Percentiles rank a stretch among this genome's conserved stretches.
phyloP scores from a whole-genome alignment of 1,284 basidiomycete genomes.

The Apiotrichum brassicae region DNA sequence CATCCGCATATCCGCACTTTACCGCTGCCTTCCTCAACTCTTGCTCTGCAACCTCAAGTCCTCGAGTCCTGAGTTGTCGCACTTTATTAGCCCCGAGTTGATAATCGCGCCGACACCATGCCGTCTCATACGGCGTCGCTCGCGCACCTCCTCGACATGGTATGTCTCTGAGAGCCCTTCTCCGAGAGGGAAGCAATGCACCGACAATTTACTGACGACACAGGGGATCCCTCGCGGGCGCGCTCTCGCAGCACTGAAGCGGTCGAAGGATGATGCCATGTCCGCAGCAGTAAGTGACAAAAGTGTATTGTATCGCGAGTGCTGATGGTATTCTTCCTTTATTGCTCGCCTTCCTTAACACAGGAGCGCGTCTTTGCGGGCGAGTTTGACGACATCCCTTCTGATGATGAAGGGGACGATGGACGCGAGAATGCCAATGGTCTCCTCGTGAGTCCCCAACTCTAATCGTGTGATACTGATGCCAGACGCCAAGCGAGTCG shows the following conservation, averaged over 20 bases:
- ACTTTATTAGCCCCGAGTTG: no score
- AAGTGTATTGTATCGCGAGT: no score
- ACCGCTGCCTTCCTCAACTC: no score
- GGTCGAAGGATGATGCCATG: conserved; percentile 72
- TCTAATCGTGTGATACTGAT: not conserved
- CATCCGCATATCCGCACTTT: no score
- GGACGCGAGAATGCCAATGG: not conserved
- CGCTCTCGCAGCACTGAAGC: conserved; percentile 67
- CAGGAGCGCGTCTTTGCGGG: conserved; percentile 54
- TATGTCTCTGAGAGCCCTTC: no score
- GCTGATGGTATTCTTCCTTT: no score
- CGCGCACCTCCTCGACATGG: conserved; percentile 35
- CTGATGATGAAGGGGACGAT: conserved; percentile 48
- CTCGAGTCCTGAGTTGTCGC: no score
- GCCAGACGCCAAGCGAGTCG: conserved; percentile 1
- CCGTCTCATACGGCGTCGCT: conserved; percentile 16
- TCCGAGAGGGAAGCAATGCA: no score
- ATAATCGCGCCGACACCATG: not conserved
- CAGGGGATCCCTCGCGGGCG: conserved; percentile 71
- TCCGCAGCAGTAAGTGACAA: conserved; percentile 74
- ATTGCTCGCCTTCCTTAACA: no score
- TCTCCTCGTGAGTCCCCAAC: not conserved
- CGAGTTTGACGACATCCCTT: conserved; percentile 61
- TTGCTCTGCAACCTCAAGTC: no score
- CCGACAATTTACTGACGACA: no score